A percentile compares a stretch with the other conserved stretches of the same genome.
Evolutionary conservation across 2,329 filamentous ascomycete genomes (phyloP).

Genomic region (Neofusicoccum ribis): DNA sequence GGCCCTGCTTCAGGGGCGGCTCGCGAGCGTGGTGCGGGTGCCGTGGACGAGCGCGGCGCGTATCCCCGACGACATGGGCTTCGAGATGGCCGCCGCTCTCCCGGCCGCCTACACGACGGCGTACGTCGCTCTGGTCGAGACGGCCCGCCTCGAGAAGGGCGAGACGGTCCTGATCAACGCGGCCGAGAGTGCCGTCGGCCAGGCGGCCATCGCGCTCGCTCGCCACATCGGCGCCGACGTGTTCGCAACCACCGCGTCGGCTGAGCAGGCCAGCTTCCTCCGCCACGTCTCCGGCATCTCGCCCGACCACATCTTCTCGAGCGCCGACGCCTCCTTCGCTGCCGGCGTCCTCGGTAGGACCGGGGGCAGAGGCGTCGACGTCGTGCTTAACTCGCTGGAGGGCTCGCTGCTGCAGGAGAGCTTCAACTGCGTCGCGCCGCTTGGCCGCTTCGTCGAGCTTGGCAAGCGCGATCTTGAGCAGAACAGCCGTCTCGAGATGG

Average conservation of each 20-base stretch:
- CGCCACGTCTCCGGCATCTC: constrained; percentile 27
- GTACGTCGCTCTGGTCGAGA: constrained; percentile 21
- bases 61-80: no score
- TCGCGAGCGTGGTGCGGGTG: no score
- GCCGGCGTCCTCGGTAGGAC: constrained; percentile 28
- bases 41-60: no score
- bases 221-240: constrained; percentile 29
- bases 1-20: no score
- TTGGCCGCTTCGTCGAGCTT: constrained; percentile 32
- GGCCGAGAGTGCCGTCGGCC: constrained; percentile 29
- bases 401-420: constrained; percentile 29
- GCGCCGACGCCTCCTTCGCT: constrained; percentile 29
- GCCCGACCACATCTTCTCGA: constrained; percentile 34
- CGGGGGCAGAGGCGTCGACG: constrained; percentile 33
- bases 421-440: constrained; percentile 30
- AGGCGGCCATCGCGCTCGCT: constrained; percentile 30
- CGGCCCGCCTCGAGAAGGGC: constrained; percentile 19
- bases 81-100: no score
- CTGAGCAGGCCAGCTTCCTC: constrained; percentile 28
- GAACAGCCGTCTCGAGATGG: constrained; percentile 14
- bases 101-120: constrained; percentile 18
- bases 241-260: constrained; percentile 30
- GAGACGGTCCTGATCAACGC: constrained; percentile 33
- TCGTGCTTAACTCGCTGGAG: constrained; percentile 34
- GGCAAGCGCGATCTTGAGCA: constrained; percentile 19